Percentiles rank a stretch among this genome's conserved stretches.
phyloP scores from a whole-genome alignment of 116 monocot species.

The Papilionanthe hybrid region DNA sequence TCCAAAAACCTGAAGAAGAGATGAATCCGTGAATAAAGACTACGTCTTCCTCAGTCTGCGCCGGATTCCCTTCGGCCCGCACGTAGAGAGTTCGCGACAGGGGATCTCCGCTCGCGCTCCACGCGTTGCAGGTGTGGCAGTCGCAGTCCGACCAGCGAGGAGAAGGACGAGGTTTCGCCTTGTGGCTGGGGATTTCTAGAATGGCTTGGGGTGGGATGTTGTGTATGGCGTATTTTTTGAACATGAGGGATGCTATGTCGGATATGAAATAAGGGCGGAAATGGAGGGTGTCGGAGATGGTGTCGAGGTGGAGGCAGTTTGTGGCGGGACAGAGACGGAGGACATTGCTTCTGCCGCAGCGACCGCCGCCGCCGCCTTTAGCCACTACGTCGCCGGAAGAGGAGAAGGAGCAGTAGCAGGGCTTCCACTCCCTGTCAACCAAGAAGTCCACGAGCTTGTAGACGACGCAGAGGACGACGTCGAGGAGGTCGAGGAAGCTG shows the following conservation, averaged over 20 bases:
- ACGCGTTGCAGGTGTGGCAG: slow-evolving; percentile 47
- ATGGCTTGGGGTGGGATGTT: slow-evolving; percentile 2
- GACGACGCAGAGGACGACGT: slow-evolving; percentile 58
- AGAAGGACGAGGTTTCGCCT: neutral
- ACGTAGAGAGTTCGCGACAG: slow-evolving; percentile 24
- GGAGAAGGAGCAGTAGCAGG: slow-evolving; percentile 71
- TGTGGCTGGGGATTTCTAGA: neutral
- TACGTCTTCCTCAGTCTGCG: slow-evolving; percentile 32
- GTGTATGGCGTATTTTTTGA: slow-evolving; percentile 3
- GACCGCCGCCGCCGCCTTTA: slow-evolving; percentile 14
- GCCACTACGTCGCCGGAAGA: slow-evolving; percentile 40
- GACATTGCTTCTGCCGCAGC: slow-evolving; percentile 15
- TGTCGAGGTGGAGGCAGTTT: slow-evolving; percentile 63
- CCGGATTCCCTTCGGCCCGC: slow-evolving; percentile 15
- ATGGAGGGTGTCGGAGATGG: slow-evolving; percentile 80
- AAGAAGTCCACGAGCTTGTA: slow-evolving; percentile 71
- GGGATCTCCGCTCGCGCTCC: slow-evolving; percentile 13
- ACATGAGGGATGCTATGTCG: slow-evolving; percentile 13
- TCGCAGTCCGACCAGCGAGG: slow-evolving; percentile 74
- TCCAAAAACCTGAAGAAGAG: slow-evolving; percentile 61
- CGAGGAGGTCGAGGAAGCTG: slow-evolving; percentile 53
- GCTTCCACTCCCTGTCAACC: slow-evolving; percentile 67
- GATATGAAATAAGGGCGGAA: slow-evolving; percentile 51
- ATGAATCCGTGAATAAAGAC: slow-evolving; percentile 73
- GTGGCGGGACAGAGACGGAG: slow-evolving; percentile 35